These are phyloP conservation scores for Stephania japonica DNA, from an alignment of 164 flowering plant genomes.

Conservation along the genomic window DNA sequence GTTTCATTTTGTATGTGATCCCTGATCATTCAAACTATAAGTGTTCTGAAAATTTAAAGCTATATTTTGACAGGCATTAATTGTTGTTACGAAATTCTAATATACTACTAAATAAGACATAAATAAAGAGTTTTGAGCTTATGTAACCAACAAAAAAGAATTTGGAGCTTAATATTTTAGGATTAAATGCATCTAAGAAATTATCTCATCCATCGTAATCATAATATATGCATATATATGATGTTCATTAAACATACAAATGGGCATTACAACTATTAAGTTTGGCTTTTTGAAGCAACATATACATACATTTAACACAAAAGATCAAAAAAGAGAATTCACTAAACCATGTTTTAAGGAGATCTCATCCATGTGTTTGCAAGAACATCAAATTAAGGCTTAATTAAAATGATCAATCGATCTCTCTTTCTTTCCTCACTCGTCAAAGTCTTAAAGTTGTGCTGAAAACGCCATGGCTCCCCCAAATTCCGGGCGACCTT, in stretches of 20 bases:
- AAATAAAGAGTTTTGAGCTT: too few relatives aligned
- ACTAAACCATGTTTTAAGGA: conserved; percentile 8
- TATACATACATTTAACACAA: background rate
- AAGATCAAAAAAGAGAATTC: background rate
- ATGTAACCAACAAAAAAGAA: too few relatives aligned
- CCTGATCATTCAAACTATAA: background rate
- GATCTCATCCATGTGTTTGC: background rate
- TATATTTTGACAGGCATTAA: too few relatives aligned
- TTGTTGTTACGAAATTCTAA: too few relatives aligned
- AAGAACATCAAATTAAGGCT: too few relatives aligned
- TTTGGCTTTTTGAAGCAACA: background rate
- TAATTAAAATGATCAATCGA: too few relatives aligned
- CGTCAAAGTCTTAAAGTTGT: conserved; percentile 3
- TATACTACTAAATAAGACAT: too few relatives aligned
- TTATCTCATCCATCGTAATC: too few relatives aligned
- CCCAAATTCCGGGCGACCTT: conserved; percentile 53
- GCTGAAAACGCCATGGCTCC: conserved; percentile 21
- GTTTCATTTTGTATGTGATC: background rate
- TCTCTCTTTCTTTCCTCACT: background rate
- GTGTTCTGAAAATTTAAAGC: background rate
- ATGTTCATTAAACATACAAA: too few relatives aligned
- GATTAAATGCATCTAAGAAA: too few relatives aligned
- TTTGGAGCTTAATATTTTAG: too few relatives aligned
- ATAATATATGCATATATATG: too few relatives aligned
- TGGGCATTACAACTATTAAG: background rate